Evolutionary conservation across 441 rosid species (phyloP), one percentile per base, ranked within the genome.

Genomic region (Arabidopsis lyrata): DNA sequence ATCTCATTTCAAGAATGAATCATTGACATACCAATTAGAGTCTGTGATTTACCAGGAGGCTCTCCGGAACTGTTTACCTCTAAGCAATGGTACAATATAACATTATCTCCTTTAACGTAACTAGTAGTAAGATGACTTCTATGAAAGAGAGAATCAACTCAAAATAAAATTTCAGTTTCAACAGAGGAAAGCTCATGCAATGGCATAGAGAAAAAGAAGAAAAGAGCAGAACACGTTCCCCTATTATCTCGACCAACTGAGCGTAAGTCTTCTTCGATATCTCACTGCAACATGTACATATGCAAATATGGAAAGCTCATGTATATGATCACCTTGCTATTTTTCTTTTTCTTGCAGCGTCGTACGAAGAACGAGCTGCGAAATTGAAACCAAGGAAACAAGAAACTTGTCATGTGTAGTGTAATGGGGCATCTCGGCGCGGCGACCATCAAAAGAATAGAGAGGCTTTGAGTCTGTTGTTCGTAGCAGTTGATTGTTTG

Each of bases 1-100:
- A 38, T n/a, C 74, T 55, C 97, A 95, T 82, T 88, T 90, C 81
- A 87, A 82, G 83, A 88, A 83, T 54, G 90, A 84, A 62, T 80
- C 86, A 9, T 79, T 73, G 54, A 70, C 67, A 14, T 88, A 83
- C 82, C 90, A 81, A 77, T 86, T 95, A 42, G 86, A 83, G 80
- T 86, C 96, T 41, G 90, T 96, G 50, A 86, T 92, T 69, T 87
- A 73, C 79, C 86, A 81, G 16, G 97, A 90, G 77, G 94, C 96
- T 80, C 80, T 87, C 65, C 65, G 75, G 15, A 86, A 74, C 69
- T 81, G 86, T 74, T 61, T 83, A 80, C 88, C 87, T 60, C 35
- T 72, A 53, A 63, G 75, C 27, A 78, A 76, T 35, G 91, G 91
- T 89, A 70, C 38, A n/a, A 49, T 70, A 38, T 27, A 47, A 42